Percentiles rank a stretch among this genome's conserved stretches.
Conservation (phyloP, 2,329 filamentous ascomycete genomes). For the Diaporthe citri region DNA sequence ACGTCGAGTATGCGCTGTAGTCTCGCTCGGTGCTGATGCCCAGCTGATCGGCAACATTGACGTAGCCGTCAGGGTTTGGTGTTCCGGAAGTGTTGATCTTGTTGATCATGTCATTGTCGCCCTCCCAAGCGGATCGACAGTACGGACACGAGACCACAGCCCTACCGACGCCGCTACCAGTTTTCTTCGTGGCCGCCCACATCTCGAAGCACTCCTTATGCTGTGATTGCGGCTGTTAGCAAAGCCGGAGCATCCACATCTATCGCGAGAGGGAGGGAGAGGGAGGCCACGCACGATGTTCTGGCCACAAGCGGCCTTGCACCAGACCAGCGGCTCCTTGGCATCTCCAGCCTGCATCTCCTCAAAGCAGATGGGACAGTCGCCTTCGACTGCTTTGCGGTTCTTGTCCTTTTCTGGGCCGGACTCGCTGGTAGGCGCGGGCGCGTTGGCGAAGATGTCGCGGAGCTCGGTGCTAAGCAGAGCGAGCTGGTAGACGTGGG, state of each 20-base stretch:
- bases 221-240: not conserved
- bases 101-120: constrained; percentile 57
- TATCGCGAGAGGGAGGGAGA: not conserved
- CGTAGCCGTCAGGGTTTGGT: constrained; percentile 65
- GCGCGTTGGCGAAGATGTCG: constrained; percentile 68
- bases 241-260: not conserved
- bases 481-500: constrained; percentile 73
- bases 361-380: constrained; percentile 70
- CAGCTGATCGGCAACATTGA: constrained; percentile 72
- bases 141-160: constrained; percentile 69
- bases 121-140: constrained; percentile 70
- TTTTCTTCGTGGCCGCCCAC: constrained; percentile 64
- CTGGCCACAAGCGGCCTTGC: constrained; percentile 64
- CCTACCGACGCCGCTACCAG: constrained; percentile 41
- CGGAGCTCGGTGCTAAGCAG: constrained; percentile 70
- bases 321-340: constrained; percentile 61
- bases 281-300: constrained; percentile 54
- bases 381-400: constrained; percentile 64
- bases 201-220: constrained; percentile 66
- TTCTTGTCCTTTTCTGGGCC: constrained; percentile 49
- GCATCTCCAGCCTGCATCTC: constrained; percentile 53
- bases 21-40: constrained; percentile 67
- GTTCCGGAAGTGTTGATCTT: constrained; percentile 58
- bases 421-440: constrained; percentile 58
- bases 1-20: constrained; percentile 34